Percentiles rank a stretch among this genome's conserved stretches.
phyloP scores from a whole-genome alignment of 768 basidiomycete genomes.

The Lentinus brumalis region DNA sequence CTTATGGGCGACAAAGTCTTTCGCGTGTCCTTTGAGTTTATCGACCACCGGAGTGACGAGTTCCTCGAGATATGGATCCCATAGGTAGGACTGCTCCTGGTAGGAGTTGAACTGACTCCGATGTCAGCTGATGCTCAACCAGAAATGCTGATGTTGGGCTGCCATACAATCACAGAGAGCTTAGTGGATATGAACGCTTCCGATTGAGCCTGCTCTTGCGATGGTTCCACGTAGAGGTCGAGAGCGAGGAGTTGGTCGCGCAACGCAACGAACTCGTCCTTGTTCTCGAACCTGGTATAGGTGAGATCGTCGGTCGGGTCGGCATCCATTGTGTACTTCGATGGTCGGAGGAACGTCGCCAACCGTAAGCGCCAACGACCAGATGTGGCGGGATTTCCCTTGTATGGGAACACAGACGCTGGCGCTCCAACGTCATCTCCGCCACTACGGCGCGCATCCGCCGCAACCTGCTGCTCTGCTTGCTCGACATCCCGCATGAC shows the following conservation, averaged over 20 bases:
- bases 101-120: conserved; percentile 68
- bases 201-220: conserved; percentile 29
- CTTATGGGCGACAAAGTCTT: conserved; percentile 24
- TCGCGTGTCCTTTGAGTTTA: conserved; percentile 57
- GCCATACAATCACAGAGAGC: conserved; percentile 52
- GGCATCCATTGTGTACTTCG: conserved; percentile 36
- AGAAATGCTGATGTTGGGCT: not conserved
- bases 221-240: conserved; percentile 46
- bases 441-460: not conserved
- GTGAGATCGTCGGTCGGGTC: conserved; percentile 45
- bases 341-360: not conserved
- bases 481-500: not conserved
- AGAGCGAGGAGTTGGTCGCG: conserved; percentile 53
- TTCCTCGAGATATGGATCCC: conserved; percentile 85
- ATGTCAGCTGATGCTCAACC: not conserved
- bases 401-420: not conserved
- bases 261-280: conserved; percentile 56
- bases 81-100: conserved; percentile 89
- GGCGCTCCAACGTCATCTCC: not conserved
- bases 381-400: not conserved
- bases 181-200: conserved; percentile 47
- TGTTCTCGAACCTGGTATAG: conserved; percentile 61
- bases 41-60: conserved; percentile 78
- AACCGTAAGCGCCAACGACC: not conserved
- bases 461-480: not conserved